Percentiles rank a stretch among this genome's conserved stretches.
Evolutionary conservation across 2,329 filamentous ascomycete genomes (phyloP).

Genomic region (Annulohypoxylon truncatum): DNA sequence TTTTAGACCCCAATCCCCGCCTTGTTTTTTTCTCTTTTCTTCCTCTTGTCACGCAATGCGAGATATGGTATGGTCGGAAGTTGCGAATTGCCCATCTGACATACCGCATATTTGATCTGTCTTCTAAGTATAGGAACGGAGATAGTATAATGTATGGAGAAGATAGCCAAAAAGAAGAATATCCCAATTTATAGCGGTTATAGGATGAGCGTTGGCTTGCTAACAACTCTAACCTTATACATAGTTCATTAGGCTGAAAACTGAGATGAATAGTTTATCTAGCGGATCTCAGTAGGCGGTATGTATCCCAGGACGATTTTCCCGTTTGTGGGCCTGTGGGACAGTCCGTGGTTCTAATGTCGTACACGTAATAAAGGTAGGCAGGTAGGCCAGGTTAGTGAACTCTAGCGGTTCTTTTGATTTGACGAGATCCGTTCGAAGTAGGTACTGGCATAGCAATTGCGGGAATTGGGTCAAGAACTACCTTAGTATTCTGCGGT

Average conservation of each 20-base stretch:
- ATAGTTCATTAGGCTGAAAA: conserved; percentile 14
- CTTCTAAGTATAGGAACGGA: background rate
- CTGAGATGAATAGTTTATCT: conserved; percentile 28
- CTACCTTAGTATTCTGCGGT: background rate
- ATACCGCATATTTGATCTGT: background rate
- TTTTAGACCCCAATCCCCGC: conserved; percentile 22
- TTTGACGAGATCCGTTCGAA: conserved; percentile 5
- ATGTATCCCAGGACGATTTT: conserved; percentile 35
- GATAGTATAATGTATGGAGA: background rate
- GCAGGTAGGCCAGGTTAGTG: background rate
- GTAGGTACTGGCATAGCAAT: background rate
- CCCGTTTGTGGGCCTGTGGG: conserved; percentile 35
- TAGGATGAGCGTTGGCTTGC: background rate
- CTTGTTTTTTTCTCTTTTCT: background rate
- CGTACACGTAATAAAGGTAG: conserved; percentile 31
- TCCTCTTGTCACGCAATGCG: conserved; percentile 8
- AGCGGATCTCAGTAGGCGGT: conserved; percentile 35
- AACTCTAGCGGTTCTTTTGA: conserved; percentile 6
- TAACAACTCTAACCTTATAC: conserved; percentile 16
- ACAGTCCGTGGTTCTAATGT: conserved; percentile 22
- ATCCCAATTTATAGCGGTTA: conserved; percentile 1
- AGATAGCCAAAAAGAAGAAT: background rate
- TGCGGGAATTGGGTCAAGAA: conserved; percentile 17
- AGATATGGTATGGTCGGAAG: background rate
- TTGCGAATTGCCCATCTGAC: background rate